Base-by-base conservation (phyloP, 169 alveolate genomes). In the Plasmodium gonderi region DNA sequence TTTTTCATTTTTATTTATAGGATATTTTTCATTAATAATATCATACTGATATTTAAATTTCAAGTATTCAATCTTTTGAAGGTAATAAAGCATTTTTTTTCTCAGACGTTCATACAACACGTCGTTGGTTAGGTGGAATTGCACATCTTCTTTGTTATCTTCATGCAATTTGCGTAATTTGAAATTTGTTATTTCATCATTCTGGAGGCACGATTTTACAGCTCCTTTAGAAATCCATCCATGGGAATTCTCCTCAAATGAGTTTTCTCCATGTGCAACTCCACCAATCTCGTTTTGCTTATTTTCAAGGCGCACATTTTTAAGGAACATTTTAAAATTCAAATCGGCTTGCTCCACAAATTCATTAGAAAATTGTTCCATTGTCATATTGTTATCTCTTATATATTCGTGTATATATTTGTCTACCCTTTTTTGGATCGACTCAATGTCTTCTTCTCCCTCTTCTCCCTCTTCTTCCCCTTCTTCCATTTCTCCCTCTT, bases 21-120 rank as follows among this genome's bases (percentile, higher is more conserved):
- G 87, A 17, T 44, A 85, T 11, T 38, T 74, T 14, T 85, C 92
- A 85, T 85, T 85, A 7, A 85, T 36, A 51, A 85, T 85, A 0
- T 85, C 92, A 85, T 85, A 38, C 23, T 85, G 92, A 44, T 85
- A 75, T 17, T 74, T 85, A 38, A 74, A 85, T 47, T 85, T 85
- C 3, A 85, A 17, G 5, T 85, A 75, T 40, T 85, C 92, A 1
- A 85, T 74, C 38, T 85, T 85, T 51, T 85, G 92, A 8, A 85
- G 54, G 12, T 51, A 51, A 17, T 51, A 49, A 1, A 85, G 26
- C n/a, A 85, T n/a, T 54, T 74, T 85, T 42, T 17, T 31, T 64
- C 92, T 72, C 20, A 85, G n/a, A 9, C 92, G 49, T 85, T 85
- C 92, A 44, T 85, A 85, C 17, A 85, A 23, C 8, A 85, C 17